Percentiles rank a stretch among this genome's conserved stretches.
Conservation (phyloP, 2,329 filamentous ascomycete species). For the Colletotrichum sp. region DNA sequence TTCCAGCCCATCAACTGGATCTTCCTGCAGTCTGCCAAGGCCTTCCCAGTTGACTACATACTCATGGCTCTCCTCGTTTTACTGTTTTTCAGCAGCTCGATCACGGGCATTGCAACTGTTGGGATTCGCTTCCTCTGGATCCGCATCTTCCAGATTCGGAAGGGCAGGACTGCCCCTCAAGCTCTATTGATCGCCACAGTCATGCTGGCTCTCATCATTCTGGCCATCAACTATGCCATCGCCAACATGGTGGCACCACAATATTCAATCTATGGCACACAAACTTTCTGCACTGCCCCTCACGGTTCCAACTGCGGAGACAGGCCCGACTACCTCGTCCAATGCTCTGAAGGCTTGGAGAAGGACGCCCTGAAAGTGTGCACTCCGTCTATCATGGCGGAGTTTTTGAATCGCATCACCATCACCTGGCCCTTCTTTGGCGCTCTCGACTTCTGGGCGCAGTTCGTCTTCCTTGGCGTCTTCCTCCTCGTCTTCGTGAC, state of each 20-base stretch:
- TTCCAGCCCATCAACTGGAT: constrained; percentile 96
- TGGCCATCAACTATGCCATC: constrained; percentile 92
- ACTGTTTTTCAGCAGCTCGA: constrained; percentile 86
- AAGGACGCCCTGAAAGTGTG: constrained; percentile 81
- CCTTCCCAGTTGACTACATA: constrained; percentile 92
- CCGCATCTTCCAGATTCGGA: constrained; percentile 87
- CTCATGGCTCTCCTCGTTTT: constrained; percentile 85
- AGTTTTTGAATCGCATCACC: constrained; percentile 90
- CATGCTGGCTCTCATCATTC: constrained; percentile 84
- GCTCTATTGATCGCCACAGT: constrained; percentile 90
- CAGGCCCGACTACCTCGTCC: constrained; percentile 73
- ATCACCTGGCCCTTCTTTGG: constrained; percentile 97
- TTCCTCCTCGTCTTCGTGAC: constrained; percentile 84
- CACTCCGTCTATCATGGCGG: constrained; percentile 89
- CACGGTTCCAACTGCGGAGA: constrained; percentile 74
- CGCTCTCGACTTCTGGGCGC: constrained; percentile 91
- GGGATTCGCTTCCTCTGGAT: constrained; percentile 98
- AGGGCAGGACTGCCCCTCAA: constrained; percentile 88
- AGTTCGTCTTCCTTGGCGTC: constrained; percentile 86
- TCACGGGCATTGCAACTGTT: constrained; percentile 83
- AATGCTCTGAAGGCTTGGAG: constrained; percentile 80
- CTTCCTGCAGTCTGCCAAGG: constrained; percentile 78
- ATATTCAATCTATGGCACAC: constrained; percentile 91
- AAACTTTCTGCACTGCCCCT: constrained; percentile 87
- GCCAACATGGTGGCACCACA: constrained; percentile 95